phyloP scores from a whole-genome alignment of 2,329 filamentous ascomycete genomes.

The Paecilomyces sp. region DNA sequence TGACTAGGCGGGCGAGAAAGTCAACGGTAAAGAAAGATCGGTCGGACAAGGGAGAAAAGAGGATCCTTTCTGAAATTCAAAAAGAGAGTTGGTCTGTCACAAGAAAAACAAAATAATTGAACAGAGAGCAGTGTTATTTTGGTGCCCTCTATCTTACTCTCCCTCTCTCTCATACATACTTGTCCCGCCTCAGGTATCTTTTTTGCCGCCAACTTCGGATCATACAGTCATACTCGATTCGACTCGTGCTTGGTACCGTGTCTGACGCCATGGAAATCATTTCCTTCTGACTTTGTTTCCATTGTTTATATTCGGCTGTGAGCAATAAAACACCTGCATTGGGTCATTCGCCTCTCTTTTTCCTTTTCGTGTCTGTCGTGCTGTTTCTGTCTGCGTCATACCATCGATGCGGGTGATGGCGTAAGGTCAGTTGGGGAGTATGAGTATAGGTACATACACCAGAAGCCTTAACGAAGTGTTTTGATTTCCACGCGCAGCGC shows the following conservation, averaged over 20 bases:
- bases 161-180: background rate
- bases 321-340: background rate
- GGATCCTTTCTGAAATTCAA: background rate
- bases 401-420: background rate
- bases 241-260: background rate
- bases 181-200: background rate
- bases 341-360: background rate
- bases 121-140: background rate
- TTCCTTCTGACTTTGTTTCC: background rate
- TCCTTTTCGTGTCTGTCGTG: background rate
- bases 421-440: background rate
- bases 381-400: background rate
- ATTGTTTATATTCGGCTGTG: background rate
- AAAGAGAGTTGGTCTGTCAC: background rate
- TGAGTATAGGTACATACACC: background rate
- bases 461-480: background rate
- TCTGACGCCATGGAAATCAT: background rate
- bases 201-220: background rate
- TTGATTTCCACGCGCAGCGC: background rate
- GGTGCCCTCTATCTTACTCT: background rate
- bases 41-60: background rate
- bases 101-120: background rate
- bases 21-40: slow-evolving; percentile 6
- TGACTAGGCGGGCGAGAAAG: slow-evolving; percentile 8
- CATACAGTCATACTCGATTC: background rate